These are phyloP conservation scores for Scenedesmus sp. DNA, from an alignment of 163 green algal genomes.

Conservation along the genomic window DNA sequence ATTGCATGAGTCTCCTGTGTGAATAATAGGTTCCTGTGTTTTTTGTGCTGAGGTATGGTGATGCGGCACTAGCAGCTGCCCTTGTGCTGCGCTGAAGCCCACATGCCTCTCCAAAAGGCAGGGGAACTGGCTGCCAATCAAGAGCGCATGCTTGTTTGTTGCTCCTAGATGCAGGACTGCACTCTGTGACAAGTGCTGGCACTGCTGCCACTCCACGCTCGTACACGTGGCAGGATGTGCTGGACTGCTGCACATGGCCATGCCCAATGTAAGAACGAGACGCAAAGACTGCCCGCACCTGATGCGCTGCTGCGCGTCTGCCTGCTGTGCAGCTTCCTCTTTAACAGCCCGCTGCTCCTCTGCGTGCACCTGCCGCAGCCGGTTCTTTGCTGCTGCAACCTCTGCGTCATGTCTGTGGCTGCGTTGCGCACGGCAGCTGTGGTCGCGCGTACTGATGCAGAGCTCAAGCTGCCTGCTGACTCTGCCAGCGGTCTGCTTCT, in stretches of 20 bases:
- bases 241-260: not conserved
- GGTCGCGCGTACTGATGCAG: not conserved
- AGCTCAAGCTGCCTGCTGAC: constrained; percentile 26
- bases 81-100: not conserved
- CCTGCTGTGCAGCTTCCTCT: constrained; percentile 47
- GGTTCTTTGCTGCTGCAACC: constrained; percentile 49
- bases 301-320: constrained; percentile 1
- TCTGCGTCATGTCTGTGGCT: constrained; percentile 45
- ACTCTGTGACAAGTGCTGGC: no score
- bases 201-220: not conserved
- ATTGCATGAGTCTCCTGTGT: no score
- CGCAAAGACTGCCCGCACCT: constrained; percentile 37
- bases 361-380: constrained; percentile 39
- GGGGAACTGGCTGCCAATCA: no score
- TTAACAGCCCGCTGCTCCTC: constrained; percentile 36
- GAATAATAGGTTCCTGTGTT: no score
- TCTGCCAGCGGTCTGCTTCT: constrained; percentile 42
- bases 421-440: not conserved
- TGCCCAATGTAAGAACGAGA: no score
- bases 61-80: not conserved
- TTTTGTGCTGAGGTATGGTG: no score
- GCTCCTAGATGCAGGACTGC: no score
- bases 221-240: not conserved
- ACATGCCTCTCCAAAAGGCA: no score
- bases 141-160: no score